Conservation (phyloP, 2,329 filamentous ascomycete genomes). For the Fusarium sp. region DNA sequence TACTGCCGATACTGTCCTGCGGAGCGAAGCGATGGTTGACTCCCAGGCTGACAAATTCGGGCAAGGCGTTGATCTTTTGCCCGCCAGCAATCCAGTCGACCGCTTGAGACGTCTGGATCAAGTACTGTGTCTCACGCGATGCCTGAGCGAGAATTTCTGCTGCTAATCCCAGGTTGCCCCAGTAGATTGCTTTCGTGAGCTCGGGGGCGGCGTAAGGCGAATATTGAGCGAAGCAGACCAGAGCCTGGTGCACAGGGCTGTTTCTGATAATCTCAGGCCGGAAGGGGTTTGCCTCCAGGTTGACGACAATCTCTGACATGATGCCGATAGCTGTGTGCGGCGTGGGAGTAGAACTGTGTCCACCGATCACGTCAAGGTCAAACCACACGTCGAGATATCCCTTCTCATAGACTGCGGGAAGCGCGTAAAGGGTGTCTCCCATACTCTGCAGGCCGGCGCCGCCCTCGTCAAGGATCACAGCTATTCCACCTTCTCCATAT, state of each 20-base stretch:
- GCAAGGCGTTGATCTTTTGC: slow-evolving; percentile 76
- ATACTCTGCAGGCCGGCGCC: slow-evolving; percentile 67
- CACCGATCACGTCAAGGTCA: slow-evolving; percentile 69
- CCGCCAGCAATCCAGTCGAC: slow-evolving; percentile 74
- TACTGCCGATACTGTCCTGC: slow-evolving; percentile 16
- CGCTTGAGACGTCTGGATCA: slow-evolving; percentile 73
- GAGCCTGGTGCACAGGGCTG: slow-evolving; percentile 68
- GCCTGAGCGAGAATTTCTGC: slow-evolving; percentile 42
- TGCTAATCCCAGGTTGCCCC: slow-evolving; percentile 47
- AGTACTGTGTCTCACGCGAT: slow-evolving; percentile 57
- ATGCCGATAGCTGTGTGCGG: slow-evolving; percentile 79
- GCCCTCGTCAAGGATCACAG: slow-evolving; percentile 75
- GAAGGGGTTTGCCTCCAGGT: slow-evolving; percentile 72
- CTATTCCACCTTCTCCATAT: slow-evolving; percentile 71
- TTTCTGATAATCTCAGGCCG: slow-evolving; percentile 59
- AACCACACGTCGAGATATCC: slow-evolving; percentile 72
- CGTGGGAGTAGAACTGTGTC: slow-evolving; percentile 71
- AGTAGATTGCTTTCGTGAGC: slow-evolving; percentile 52
- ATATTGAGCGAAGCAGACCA: slow-evolving; percentile 70
- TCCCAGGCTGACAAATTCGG: slow-evolving; percentile 69
- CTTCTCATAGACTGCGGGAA: slow-evolving; percentile 74
- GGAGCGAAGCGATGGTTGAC: slow-evolving; percentile 67
- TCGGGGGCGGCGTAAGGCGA: slow-evolving; percentile 64
- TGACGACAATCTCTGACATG: slow-evolving; percentile 74
- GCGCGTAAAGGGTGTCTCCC: slow-evolving; percentile 64